Evolutionary conservation across 2,329 filamentous ascomycete species (phyloP), one percentile per base, ranked within the genome.

Genomic region (Coniella vitis): DNA sequence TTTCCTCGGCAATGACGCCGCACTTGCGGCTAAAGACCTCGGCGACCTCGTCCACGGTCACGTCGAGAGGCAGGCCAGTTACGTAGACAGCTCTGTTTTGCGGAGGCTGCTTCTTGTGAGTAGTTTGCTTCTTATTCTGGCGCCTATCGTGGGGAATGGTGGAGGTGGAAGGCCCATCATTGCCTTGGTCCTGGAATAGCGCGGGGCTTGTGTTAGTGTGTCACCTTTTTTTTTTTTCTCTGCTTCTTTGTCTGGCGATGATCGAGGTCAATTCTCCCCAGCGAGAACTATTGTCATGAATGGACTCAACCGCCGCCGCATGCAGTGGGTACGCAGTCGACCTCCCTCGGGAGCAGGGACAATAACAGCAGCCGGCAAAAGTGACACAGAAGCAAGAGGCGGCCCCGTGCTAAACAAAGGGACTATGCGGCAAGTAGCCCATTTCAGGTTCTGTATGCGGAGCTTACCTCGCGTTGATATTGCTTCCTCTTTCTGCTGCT

Each of bases 51-150:
- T 86, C 80, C 37, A 84, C 72, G 0, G 85, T 87, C 38, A 81
- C 85, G 64, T 97, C 88, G 35, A 74, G 67, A 0, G 93, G 94
- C 4, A 98, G 78, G 12, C 87, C 45, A 4, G 90, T 95, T 41
- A 96, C 86, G 69, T 91, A 98, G 55, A 98, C 79, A 37, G 91
- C 91, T 5, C 87, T 95, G 65, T 96, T 97, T 58, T 90, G 75
- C 2, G 72, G 70, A 10, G 71, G 67, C 7, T 55, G 53, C 39
- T 54, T 54, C 7, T 48, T 53, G 19, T 56, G 51, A 62, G 54
- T 72, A 69, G 63, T 76, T 74, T 52, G 61, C 48, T 63, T 58
- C 51, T 62, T 74, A 48, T 68, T 69, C 21, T 54, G 56, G 16
- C 55, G 55, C 29, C 29, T 49, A 36, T 35, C 25, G 20, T 47